Conservation (phyloP, 306 rosid species). For the Echinosophora koreensis region DNA sequence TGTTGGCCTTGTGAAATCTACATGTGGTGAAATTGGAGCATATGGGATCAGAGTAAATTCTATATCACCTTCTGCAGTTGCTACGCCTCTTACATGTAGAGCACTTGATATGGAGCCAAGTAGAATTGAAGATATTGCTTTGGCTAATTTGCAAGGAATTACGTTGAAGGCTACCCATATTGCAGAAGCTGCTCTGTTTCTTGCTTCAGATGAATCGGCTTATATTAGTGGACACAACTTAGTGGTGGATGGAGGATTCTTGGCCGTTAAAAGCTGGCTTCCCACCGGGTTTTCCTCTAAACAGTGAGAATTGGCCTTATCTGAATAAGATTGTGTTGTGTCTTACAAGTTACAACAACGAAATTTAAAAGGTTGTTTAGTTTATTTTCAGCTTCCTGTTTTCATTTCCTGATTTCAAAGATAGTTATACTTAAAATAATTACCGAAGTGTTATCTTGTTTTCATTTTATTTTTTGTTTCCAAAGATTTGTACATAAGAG, state of each 20-base stretch:
- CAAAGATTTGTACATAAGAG: too few relatives aligned
- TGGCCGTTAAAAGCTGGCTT: slow-evolving; percentile 48
- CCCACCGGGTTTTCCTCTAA: too few relatives aligned
- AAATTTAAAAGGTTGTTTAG: too few relatives aligned
- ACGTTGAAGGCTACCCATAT: slow-evolving; percentile 62
- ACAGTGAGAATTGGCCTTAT: too few relatives aligned
- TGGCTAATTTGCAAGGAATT: slow-evolving; percentile 72
- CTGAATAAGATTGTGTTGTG: too few relatives aligned
- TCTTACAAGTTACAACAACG: too few relatives aligned
- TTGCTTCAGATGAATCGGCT: slow-evolving; percentile 74
- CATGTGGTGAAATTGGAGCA: slow-evolving; percentile 74
- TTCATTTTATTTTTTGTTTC: too few relatives aligned
- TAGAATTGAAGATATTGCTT: slow-evolving; percentile 52
- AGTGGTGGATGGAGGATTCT: slow-evolving; percentile 76
- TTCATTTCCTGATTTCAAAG: too few relatives aligned
- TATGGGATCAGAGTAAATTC: slow-evolving; percentile 78
- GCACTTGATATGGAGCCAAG: slow-evolving; percentile 36
- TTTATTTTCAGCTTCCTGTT: too few relatives aligned
- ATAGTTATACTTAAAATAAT: too few relatives aligned
- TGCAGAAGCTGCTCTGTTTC: slow-evolving; percentile 79
- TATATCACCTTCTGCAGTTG: slow-evolving; percentile 71
- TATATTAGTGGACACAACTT: slow-evolving; percentile 73
- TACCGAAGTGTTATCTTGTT: too few relatives aligned
- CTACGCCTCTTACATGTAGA: slow-evolving; percentile 63
- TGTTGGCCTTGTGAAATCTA: slow-evolving; percentile 62